Evolutionary conservation across 2,329 filamentous ascomycete genomes (phyloP), one percentile per base, ranked within the genome.

Genomic region (Cytospora schulzeri): DNA sequence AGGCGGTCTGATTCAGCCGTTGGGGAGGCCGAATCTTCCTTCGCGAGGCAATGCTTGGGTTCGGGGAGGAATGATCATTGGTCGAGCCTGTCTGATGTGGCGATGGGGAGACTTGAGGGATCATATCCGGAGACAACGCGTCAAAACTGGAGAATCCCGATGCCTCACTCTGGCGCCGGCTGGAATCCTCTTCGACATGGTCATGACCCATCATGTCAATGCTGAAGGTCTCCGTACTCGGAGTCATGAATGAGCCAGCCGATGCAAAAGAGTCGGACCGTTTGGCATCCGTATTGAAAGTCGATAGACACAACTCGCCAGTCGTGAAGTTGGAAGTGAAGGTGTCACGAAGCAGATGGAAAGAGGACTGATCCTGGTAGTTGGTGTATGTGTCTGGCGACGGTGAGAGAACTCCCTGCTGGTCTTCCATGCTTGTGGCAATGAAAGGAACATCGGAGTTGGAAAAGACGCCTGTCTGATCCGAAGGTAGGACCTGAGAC

Each of bases 11-110:
- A 31, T 80, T 78, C n/a, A 85, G 75, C 33, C 81, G 78, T 31
- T 83, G 77, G 1, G 81, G 80, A 4, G 78, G 79, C 60, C 83
- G 80, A 62, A 77, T 78, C 67, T 81, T 82, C 60, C 85, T 79
- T 54, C 85, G 79, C 22, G 79, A 80, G 19, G 83, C 84, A 66
- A 86, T 83, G 68, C 86, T 84, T 62, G 83, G 77, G 0, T 80
- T 78, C 12, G 79, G 78, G 14, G 82, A 79, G 3, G 71, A 70
- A 6, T 75, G 68, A 19, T 68, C 66, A 1, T 68, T 67, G 28
- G 66, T 64, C 24, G 59, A 65, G 54, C 17, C 55, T 38, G 65
- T 66, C 61, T 60, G 67, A 57, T 24, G 52, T 26, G 28, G 41
- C 28, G 54, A 26, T 17, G 71, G 68, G 3, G 76, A 72, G 1